phyloP scores from a whole-genome alignment of 2,329 filamentous ascomycete species.

The Whalleya microplaca region DNA sequence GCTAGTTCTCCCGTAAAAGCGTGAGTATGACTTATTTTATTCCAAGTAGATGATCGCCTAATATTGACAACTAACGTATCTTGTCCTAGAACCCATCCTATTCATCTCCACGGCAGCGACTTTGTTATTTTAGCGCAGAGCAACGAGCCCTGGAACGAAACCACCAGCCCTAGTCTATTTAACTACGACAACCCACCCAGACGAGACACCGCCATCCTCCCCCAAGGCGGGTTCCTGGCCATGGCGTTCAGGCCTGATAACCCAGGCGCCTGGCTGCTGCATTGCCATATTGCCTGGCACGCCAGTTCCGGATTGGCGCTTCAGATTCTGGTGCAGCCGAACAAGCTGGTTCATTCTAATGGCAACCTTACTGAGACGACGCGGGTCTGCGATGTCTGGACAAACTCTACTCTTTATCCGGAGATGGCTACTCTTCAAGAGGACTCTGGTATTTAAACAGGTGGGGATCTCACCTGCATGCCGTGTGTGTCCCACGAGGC shows the following conservation, averaged over 20 bases:
- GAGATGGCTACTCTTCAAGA: constrained; percentile 5
- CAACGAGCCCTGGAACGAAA: constrained; percentile 2
- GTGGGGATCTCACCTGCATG: too few species aligned
- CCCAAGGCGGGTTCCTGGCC: background rate
- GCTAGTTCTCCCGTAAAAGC: background rate
- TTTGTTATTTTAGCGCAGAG: constrained; percentile 48
- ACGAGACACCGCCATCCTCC: background rate
- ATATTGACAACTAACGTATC: constrained; percentile 9
- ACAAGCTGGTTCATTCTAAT: constrained; percentile 7
- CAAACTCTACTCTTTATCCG: background rate
- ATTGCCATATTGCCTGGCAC: constrained; percentile 37
- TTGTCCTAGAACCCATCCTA: constrained; percentile 42
- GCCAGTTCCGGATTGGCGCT: constrained; percentile 30
- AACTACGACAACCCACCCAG: constrained; percentile 23
- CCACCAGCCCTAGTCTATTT: constrained; percentile 9
- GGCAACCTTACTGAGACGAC: constrained; percentile 10
- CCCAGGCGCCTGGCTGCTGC: constrained; percentile 23
- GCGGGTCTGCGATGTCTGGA: constrained; percentile 17
- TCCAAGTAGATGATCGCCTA: constrained; percentile 11
- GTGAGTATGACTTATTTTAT: constrained; percentile 21
- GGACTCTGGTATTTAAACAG: constrained; percentile 18
- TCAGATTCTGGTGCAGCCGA: constrained; percentile 30
- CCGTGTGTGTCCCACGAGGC: too few species aligned
- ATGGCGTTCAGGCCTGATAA: constrained; percentile 4
- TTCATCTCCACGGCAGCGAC: constrained; percentile 56